Evolutionary conservation across 257 asterid genomes (phyloP).

Genomic region (Pogostemon cablin): DNA sequence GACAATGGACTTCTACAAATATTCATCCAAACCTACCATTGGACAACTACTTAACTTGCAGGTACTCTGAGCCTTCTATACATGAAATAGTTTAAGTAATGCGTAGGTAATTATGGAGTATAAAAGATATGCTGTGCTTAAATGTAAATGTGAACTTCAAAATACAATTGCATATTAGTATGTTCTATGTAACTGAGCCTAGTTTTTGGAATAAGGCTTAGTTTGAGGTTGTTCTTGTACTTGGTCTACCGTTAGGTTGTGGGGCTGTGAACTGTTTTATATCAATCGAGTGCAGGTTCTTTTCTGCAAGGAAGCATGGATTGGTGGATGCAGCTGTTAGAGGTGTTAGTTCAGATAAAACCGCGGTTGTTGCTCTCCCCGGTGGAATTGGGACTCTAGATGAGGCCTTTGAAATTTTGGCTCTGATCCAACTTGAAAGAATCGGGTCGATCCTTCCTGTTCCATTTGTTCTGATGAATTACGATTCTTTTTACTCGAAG

Average conservation of each 20-base stretch:
- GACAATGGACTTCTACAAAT: conserved; percentile 82
- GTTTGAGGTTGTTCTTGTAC: no score
- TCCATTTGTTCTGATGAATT: conserved; percentile 87
- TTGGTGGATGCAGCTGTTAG: conserved; percentile 91
- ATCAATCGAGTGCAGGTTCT: conserved; percentile 57
- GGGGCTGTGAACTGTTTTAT: conserved; percentile 22
- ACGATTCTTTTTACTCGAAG: conserved; percentile 73
- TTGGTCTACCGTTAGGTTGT: neutral
- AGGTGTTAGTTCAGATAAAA: conserved; percentile 53
- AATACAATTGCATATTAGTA: no score
- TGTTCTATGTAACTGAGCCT: neutral
- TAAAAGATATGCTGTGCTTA: neutral
- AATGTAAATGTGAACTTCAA: neutral
- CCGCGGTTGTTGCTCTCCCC: conserved; percentile 83
- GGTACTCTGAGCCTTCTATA: conserved; percentile 42
- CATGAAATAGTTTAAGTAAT: neutral
- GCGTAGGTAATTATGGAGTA: no score
- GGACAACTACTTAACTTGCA: conserved; percentile 78
- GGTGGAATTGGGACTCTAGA: conserved; percentile 96
- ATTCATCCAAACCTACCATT: conserved; percentile 75
- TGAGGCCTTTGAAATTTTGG: conserved; percentile 81
- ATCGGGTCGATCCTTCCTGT: conserved; percentile 72
- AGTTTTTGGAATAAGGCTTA: neutral
- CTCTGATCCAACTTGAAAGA: conserved; percentile 80
- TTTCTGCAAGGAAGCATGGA: conserved; percentile 95